phyloP scores from a whole-genome alignment of 2,329 filamentous ascomycete species.

The Pyrenophora graminea region DNA sequence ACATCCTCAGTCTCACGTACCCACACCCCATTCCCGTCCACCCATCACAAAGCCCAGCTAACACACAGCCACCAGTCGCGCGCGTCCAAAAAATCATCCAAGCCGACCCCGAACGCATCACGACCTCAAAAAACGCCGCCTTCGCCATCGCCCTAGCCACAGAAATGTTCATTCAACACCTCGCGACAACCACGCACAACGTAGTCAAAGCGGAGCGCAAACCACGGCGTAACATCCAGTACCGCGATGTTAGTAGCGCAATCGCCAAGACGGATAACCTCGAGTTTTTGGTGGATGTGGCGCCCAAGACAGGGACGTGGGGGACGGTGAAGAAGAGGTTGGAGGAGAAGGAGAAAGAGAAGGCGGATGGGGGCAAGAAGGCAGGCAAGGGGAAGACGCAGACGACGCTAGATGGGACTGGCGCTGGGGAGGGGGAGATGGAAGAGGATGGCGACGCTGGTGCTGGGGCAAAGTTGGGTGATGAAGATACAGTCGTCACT shows the following conservation, averaged over 20 bases:
- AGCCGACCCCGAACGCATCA: slow-evolving; percentile 77
- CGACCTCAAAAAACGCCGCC: slow-evolving; percentile 85
- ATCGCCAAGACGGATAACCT: slow-evolving; percentile 89
- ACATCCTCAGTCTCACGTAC: too few species aligned
- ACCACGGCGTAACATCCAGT: slow-evolving; percentile 90
- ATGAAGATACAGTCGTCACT: slow-evolving; percentile 1
- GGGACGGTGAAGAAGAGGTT: slow-evolving; percentile 72
- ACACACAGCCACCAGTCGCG: slow-evolving; percentile 64
- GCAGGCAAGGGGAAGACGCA: slow-evolving; percentile 9
- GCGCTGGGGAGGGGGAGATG: background rate
- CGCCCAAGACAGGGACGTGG: slow-evolving; percentile 83
- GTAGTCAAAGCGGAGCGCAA: slow-evolving; percentile 91
- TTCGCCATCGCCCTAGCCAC: slow-evolving; percentile 93
- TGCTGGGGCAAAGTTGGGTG: background rate
- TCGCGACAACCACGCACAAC: slow-evolving; percentile 81
- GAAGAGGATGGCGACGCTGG: background rate
- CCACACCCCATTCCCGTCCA: too few species aligned
- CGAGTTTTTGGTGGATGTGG: slow-evolving; percentile 89
- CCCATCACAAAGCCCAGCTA: too few species aligned
- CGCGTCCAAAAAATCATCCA: slow-evolving; percentile 95
- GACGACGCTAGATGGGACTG: background rate
- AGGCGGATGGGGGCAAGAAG: slow-evolving; percentile 5
- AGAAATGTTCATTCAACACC: slow-evolving; percentile 93
- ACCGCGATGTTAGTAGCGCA: slow-evolving; percentile 88
- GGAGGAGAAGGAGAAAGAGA: slow-evolving; percentile 45